Conservation (phyloP, 2,329 filamentous ascomycete genomes). For the Tolypocladium capitatum region DNA sequence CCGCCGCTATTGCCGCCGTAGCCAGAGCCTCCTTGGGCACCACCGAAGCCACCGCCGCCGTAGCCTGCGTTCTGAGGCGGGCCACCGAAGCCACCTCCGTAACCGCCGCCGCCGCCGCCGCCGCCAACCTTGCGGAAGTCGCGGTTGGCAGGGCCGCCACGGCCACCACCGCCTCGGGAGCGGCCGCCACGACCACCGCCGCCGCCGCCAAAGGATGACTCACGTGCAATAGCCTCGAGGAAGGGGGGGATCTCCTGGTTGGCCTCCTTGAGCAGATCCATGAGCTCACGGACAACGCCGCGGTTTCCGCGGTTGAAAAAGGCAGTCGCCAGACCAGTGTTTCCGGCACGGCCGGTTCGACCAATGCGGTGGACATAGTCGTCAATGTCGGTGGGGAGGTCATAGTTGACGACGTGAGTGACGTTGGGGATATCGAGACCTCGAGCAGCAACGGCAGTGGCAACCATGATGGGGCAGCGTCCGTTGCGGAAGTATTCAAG, state of each 20-base stretch:
- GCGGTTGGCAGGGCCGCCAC: constrained; percentile 62
- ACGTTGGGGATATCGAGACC: constrained; percentile 94
- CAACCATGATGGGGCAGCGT: constrained; percentile 90
- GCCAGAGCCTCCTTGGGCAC: constrained; percentile 22
- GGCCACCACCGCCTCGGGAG: constrained; percentile 40
- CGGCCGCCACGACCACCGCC: constrained; percentile 52
- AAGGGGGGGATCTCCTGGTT: constrained; percentile 93
- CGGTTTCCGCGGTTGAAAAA: constrained; percentile 99
- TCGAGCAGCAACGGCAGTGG: constrained; percentile 86
- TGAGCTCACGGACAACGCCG: constrained; percentile 87
- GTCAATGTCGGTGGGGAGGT: constrained; percentile 96
- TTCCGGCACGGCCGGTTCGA: constrained; percentile 98
- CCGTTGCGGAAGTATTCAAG: constrained; percentile 95
- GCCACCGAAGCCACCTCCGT: constrained; percentile 19
- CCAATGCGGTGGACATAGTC: constrained; percentile 99
- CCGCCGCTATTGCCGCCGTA: constrained; percentile 26
- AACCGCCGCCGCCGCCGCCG: constrained; percentile 29
- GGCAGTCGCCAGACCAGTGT: constrained; percentile 94
- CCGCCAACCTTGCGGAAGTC: constrained; percentile 76
- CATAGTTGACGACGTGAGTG: constrained; percentile 96
- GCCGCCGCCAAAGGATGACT: constrained; percentile 75
- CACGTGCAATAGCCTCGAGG: constrained; percentile 93
- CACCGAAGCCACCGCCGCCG: constrained; percentile 23
- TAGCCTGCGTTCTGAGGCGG: constrained; percentile 20
- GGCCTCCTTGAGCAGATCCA: constrained; percentile 97